Conservation (phyloP, 1,139 yeast genomes). For the Hyphopichia pseudoburtonii region DNA sequence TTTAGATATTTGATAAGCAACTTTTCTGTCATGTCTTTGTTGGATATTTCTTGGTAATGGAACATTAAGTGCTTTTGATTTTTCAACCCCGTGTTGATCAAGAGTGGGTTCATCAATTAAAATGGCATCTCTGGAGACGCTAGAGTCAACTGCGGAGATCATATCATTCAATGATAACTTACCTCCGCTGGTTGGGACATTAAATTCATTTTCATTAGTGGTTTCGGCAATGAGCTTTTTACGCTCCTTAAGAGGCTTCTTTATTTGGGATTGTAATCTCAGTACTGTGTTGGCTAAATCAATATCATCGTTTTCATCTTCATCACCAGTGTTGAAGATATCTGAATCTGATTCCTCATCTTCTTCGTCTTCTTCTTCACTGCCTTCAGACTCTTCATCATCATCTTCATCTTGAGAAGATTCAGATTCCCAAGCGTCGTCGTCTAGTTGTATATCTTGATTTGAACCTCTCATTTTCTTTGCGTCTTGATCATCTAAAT, state of each 20-base stretch:
- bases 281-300: slow-evolving; percentile 38
- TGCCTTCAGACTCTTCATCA: slow-evolving; percentile 18
- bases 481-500: slow-evolving; percentile 62
- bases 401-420: slow-evolving; percentile 14
- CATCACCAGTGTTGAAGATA: slow-evolving; percentile 27
- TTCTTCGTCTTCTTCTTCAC: slow-evolving; percentile 20
- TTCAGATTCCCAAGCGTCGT: slow-evolving; percentile 40
- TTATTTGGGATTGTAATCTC: slow-evolving; percentile 26
- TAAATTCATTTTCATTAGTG: slow-evolving; percentile 68
- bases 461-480: slow-evolving; percentile 19
- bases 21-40: slow-evolving; percentile 80
- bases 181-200: slow-evolving; percentile 58
- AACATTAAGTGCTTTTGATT: slow-evolving; percentile 57
- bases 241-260: slow-evolving; percentile 36
- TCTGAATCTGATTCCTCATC: slow-evolving; percentile 28
- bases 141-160: slow-evolving; percentile 61
- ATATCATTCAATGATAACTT: slow-evolving; percentile 72
- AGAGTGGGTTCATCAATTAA: slow-evolving; percentile 41
- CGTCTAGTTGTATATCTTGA: slow-evolving; percentile 41
- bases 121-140: slow-evolving; percentile 47
- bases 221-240: slow-evolving; percentile 50
- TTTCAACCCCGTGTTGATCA: slow-evolving; percentile 22
- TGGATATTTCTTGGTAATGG: slow-evolving; percentile 88
- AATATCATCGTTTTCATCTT: slow-evolving; percentile 31
- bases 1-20: slow-evolving; percentile 87